Conservation (phyloP, 1,284 basidiomycete genomes). For the Malassezia vespertilionis region DNA sequence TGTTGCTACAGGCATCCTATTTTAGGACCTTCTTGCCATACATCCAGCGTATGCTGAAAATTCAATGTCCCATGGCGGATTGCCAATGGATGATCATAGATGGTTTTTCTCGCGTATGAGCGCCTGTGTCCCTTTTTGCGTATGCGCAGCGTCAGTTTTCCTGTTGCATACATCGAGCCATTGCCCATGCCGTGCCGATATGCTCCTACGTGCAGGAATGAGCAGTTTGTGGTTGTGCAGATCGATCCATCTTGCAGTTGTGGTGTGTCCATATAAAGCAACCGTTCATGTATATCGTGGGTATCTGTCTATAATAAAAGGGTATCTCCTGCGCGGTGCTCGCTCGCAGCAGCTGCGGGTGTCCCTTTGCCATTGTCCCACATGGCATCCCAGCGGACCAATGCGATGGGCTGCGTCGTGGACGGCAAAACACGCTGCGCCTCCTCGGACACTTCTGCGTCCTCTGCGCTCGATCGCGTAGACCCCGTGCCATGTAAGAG, state of each 20-base stretch:
- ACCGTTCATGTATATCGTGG: constrained; percentile 22
- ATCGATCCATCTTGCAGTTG: constrained; percentile 23
- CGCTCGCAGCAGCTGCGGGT: neutral
- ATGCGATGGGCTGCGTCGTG: constrained; percentile 4
- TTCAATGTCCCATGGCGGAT: neutral
- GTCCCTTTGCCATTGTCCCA: neutral
- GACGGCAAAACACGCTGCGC: too few relatives aligned
- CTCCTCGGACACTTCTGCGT: too few relatives aligned
- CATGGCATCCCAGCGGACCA: constrained; percentile 4
- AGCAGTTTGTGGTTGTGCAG: constrained; percentile 30
- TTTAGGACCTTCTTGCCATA: constrained; percentile 12
- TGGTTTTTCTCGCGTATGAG: too few relatives aligned
- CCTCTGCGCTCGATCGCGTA: too few relatives aligned
- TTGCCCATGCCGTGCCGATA: neutral
- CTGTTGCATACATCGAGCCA: constrained; percentile 17
- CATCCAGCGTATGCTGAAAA: constrained; percentile 14
- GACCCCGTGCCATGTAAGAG: too few relatives aligned
- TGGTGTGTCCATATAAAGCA: constrained; percentile 33
- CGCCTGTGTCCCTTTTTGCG: too few relatives aligned
- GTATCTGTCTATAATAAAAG: too few relatives aligned
- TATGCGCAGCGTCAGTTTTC: too few relatives aligned
- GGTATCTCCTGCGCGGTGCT: neutral
- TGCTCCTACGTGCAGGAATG: constrained; percentile 20
- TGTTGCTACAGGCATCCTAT: constrained; percentile 4
- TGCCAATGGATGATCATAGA: too few relatives aligned